A percentile compares a stretch with the other conserved stretches of the same genome.
Evolutionary conservation across 495 filamentous ascomycete genomes (phyloP).

Genomic region (Hypomontagnella submonticulosa): DNA sequence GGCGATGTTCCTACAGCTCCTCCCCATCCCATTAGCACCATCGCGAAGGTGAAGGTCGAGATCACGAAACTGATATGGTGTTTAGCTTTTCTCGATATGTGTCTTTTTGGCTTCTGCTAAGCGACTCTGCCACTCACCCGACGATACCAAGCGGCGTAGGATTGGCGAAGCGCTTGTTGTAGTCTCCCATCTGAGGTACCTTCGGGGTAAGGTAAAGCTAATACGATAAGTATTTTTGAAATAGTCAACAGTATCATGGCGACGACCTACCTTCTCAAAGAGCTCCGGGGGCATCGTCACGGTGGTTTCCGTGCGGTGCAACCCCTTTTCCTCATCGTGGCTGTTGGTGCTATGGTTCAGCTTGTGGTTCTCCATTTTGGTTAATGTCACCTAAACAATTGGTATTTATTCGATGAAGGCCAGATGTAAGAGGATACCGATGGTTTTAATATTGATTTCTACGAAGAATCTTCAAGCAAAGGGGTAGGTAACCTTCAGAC

Average conservation of each 20-base stretch:
- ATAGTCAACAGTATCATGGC: background rate
- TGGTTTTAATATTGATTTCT: background rate
- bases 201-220: constrained; percentile 66
- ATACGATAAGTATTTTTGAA: constrained; percentile 1
- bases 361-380: constrained; percentile 34
- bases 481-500: constrained; percentile 1
- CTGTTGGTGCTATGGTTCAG: constrained; percentile 10
- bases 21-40: constrained; percentile 67
- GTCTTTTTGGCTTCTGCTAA: background rate
- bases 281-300: constrained; percentile 65
- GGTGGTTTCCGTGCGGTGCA: constrained; percentile 50
- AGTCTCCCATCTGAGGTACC: constrained; percentile 59
- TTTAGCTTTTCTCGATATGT: background rate
- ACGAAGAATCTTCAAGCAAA: background rate
- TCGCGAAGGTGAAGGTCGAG: constrained; percentile 56
- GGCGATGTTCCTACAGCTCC: constrained; percentile 59
- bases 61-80: constrained; percentile 59
- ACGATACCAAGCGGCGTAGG: constrained; percentile 66
- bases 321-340: constrained; percentile 54
- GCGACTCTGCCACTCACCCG: constrained; percentile 45
- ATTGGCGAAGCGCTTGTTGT: constrained; percentile 63
- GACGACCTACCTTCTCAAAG: constrained; percentile 60
- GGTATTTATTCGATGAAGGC: background rate
- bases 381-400: constrained; percentile 1
- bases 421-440: background rate